These are phyloP conservation scores for Sarcodon aspratus DNA, from an alignment of 768 basidiomycete species.

Conservation along the genomic window DNA sequence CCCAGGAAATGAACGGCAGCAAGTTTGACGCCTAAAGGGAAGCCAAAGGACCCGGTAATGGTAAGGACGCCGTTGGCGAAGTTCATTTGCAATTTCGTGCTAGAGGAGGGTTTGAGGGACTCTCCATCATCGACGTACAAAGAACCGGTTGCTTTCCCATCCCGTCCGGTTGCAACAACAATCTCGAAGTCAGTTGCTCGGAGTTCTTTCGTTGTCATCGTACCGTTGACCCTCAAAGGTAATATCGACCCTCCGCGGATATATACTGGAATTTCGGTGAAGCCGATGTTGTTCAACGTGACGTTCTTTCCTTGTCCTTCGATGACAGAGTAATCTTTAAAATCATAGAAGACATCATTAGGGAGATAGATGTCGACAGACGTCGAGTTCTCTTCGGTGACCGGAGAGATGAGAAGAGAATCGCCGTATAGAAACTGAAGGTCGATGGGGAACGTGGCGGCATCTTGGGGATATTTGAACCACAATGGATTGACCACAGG, in stretches of 20 bases:
- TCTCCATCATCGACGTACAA: conserved; percentile 62
- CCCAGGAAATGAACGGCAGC: conserved; percentile 22
- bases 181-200: conserved; percentile 48
- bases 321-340: conserved; percentile 35
- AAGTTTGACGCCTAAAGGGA: conserved; percentile 18
- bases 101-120: conserved; percentile 21
- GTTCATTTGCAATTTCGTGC: conserved; percentile 18
- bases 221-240: conserved; percentile 39
- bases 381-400: conserved; percentile 47
- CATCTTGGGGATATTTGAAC: conserved; percentile 58
- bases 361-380: conserved; percentile 54
- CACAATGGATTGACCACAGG: conserved; percentile 55
- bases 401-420: conserved; percentile 58
- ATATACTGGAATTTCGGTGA: conserved; percentile 50
- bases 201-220: conserved; percentile 51
- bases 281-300: conserved; percentile 34
- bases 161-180: conserved; percentile 42
- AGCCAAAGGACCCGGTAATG: conserved; percentile 19
- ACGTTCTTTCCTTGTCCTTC: conserved; percentile 30
- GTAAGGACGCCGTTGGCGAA: conserved; percentile 16
- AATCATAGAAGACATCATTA: conserved; percentile 56
- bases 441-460: conserved; percentile 46
- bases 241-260: conserved; percentile 50
- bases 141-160: conserved; percentile 38
- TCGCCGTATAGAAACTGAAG: conserved; percentile 62